Base-by-base conservation (phyloP, 768 basidiomycete genomes). In the Sarcodon aspratus region DNA sequence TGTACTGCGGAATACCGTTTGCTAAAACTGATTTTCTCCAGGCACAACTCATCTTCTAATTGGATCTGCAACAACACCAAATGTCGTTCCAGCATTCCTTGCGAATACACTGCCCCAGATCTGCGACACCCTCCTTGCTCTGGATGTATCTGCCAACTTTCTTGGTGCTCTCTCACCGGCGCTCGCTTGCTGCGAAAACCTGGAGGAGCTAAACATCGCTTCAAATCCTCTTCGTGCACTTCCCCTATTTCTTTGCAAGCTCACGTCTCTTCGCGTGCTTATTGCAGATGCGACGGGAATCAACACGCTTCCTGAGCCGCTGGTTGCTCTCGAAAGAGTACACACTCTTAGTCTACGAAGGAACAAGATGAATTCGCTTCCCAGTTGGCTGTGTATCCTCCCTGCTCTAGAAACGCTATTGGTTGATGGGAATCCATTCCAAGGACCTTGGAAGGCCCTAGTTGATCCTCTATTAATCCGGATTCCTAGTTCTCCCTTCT, bases 391-490 rank as follows among this genome's bases (percentile, higher is more conserved):
- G 43, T 91, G 90, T 62, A 76, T 90, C 31, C 73, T 99, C n/a
- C 76, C 81, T 15, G 74, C 75, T 32, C 70, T 99, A 44, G 90
- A 95, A 63, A 85, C 82, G 1, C 69, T 99, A 3, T 85, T 84
- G 55, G 79, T 99, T n/a, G 95, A 98, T 54, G 85, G 82, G 13
- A 99, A 99, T 62, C 92, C 94, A 7, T 97, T 99, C 66, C 87
- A 89, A 57, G 88, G 87, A 7, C 88, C 90, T 1, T 96, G 93
- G 90, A 81, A 84, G 59, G 82, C 87, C 33, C 71, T 99, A 47
- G 81, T 96, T 21, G 86, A 85, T 50, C 91, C 93, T 0, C 70
- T 97, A 44, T 70, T 93, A 8, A 73, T 80, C 47, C 80, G 80
- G 59, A 42, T 42, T 9, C 76, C 80, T 21, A 64, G 72, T 58